Conservation (phyloP, 352 stramenopile genomes). For the Pythium sukuiense region DNA sequence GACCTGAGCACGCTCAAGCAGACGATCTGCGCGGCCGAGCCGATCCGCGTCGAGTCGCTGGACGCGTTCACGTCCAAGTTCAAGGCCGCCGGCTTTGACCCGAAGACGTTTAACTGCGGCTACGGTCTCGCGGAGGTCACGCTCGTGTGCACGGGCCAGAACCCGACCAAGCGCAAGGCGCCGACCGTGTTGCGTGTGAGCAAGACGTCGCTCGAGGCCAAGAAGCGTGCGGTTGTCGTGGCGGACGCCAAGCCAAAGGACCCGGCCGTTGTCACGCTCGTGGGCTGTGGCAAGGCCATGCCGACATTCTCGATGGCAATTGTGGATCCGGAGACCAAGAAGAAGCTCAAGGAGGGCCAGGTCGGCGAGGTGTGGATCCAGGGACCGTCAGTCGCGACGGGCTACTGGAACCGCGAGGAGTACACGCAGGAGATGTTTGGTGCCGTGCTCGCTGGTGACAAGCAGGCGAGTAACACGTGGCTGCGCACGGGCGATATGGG, state of each 20-base stretch:
- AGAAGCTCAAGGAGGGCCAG: conserved; percentile 45
- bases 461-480: conserved; percentile 38
- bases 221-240: conserved; percentile 44
- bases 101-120: conserved; percentile 77
- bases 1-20: conserved; percentile 72
- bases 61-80: conserved; percentile 78
- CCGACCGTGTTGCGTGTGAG: conserved; percentile 66
- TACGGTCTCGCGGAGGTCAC: conserved; percentile 85
- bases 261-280: conserved; percentile 46
- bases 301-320: conserved; percentile 69
- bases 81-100: conserved; percentile 49
- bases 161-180: conserved; percentile 44
- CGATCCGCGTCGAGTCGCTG: conserved; percentile 75
- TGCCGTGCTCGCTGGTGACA: conserved; percentile 45
- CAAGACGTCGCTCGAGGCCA: conserved; percentile 60
- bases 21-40: conserved; percentile 78
- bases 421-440: conserved; percentile 75
- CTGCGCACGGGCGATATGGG: conserved; percentile 78
- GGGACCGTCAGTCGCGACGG: conserved; percentile 68
- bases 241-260: conserved; percentile 34
- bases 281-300: conserved; percentile 83
- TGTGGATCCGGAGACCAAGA: conserved; percentile 62
- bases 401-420: conserved; percentile 73
- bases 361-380: conserved; percentile 94
- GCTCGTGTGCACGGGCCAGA: conserved; percentile 73